These are phyloP conservation scores for Margaritispora aquatica DNA, from an alignment of 495 filamentous ascomycete genomes.

Conservation along the genomic window DNA sequence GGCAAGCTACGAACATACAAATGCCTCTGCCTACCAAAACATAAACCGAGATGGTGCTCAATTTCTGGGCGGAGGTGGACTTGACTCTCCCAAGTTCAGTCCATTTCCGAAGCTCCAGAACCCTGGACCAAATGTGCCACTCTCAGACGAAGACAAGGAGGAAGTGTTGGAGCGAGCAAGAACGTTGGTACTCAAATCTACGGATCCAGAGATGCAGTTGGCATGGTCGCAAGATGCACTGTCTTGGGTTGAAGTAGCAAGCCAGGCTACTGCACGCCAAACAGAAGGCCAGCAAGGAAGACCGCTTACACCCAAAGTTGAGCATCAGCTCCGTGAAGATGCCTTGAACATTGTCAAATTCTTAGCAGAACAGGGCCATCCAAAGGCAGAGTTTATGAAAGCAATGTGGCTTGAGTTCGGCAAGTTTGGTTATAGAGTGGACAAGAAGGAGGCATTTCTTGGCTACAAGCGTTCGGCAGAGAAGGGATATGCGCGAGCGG, in stretches of 20 bases:
- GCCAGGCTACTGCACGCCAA: slow-evolving; percentile 38
- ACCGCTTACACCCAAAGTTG: slow-evolving; percentile 72
- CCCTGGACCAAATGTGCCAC: slow-evolving; percentile 83
- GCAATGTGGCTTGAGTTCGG: slow-evolving; percentile 98
- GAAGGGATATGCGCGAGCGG: slow-evolving; percentile 84
- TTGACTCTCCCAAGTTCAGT: slow-evolving; percentile 75
- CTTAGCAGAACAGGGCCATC: slow-evolving; percentile 84
- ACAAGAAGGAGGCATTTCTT: slow-evolving; percentile 90
- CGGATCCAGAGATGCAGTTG: slow-evolving; percentile 93
- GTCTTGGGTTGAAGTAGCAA: slow-evolving; percentile 78
- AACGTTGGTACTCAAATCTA: slow-evolving; percentile 78
- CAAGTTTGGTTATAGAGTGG: slow-evolving; percentile 80
- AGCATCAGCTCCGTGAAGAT: slow-evolving; percentile 81
- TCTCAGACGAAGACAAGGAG: slow-evolving; percentile 91
- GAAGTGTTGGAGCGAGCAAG: slow-evolving; percentile 78
- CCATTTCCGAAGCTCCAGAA: slow-evolving; percentile 82
- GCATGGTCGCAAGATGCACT: slow-evolving; percentile 93
- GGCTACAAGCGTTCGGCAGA: slow-evolving; percentile 82
- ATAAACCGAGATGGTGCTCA: slow-evolving; percentile 27
- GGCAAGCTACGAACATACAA: slow-evolving; percentile 32
- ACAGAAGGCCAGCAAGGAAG: slow-evolving; percentile 45
- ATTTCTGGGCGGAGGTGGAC: slow-evolving; percentile 23
- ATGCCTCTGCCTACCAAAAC: slow-evolving; percentile 34
- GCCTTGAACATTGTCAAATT: slow-evolving; percentile 89
- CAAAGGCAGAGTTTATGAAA: slow-evolving; percentile 89